Evolutionary conservation across 805 yeast species (phyloP), one percentile per base, ranked within the genome.

Genomic region (Hyphopichia homilentoma): DNA sequence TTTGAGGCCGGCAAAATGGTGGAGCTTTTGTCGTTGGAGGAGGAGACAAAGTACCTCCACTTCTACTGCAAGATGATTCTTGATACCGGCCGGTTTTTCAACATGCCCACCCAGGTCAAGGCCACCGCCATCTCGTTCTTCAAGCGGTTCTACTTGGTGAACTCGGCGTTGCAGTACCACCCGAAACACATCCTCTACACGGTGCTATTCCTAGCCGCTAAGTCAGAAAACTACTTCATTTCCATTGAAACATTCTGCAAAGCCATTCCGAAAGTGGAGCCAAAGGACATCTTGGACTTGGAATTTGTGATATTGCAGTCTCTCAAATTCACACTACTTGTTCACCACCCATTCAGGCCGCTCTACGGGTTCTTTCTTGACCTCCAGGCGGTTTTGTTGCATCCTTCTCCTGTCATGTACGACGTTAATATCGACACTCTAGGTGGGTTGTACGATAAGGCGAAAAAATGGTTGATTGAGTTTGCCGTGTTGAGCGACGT

Each of bases 361-460:
- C 59, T 93, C n/a, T 93, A 89, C 55, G 99, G 99, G 15, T 89
- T 90, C 54, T 90, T 83, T 57, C 72, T 90, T 29, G 99, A 93
- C 57, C 75, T 89, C 42, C 98, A 93, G 54, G 70, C 60, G 19
- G 62, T 61, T 5, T 47, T 66, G 58, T 34, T 70, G 65, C 33
- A 59, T 75, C 47, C 78, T 1, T 56, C 46, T 7, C 61, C 65
- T n/a, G 40, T 35, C 44, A 58, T 44, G 70, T 68, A 74, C 12
- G 78, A 77, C 36, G 61, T 72, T 19, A 48, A 50, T 5, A 50
- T 65, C 14, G 74, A 73, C 28, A 71, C 77, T 30, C 59, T 87
- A 38, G 90, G 93, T 1, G 65, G 66, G 28, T 68, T 78, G 27
- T 84, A 85, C 56, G 94, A 85, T 49, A 61, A 64, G 26, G 86